These are phyloP conservation scores for Pseudopediastrum boryanum DNA, from an alignment of 139 green algal species.

Conservation along the genomic window DNA sequence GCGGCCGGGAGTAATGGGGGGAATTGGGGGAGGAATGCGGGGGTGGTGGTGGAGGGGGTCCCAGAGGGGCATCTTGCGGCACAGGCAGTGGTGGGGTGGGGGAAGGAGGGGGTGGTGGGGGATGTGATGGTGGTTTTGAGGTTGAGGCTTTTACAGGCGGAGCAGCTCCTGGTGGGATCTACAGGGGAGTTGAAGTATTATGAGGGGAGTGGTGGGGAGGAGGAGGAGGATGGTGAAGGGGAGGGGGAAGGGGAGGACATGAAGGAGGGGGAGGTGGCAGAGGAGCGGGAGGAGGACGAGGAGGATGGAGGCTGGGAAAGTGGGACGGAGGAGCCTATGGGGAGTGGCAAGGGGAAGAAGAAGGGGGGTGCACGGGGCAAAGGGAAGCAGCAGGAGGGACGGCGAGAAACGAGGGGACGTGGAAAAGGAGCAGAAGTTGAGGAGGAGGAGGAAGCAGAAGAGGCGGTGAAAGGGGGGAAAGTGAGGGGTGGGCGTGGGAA, in stretches of 20 bases:
- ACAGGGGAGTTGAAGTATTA: conserved; percentile 11
- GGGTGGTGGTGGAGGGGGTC: neutral
- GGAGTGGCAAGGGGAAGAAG: too few relatives aligned
- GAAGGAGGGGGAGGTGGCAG: neutral
- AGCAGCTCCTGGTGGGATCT: conserved; percentile 10
- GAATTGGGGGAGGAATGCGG: neutral
- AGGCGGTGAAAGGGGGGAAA: too few relatives aligned
- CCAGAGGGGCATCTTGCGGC: conserved; percentile 1
- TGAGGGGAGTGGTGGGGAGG: neutral
- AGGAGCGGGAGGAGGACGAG: neutral
- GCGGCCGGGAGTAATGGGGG: neutral
- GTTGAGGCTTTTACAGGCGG: conserved; percentile 14
- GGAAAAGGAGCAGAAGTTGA: too few relatives aligned
- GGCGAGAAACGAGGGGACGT: too few relatives aligned
- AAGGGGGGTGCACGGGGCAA: too few relatives aligned
- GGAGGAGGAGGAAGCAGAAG: too few relatives aligned
- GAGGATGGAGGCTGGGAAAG: too few relatives aligned
- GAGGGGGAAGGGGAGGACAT: neutral
- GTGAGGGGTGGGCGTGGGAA: too few relatives aligned
- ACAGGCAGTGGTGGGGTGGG: neutral
- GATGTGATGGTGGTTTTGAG: conserved; percentile 12
- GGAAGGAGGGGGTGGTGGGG: neutral
- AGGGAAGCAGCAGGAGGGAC: too few relatives aligned
- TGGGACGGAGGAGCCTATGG: too few relatives aligned
- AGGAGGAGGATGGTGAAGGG: neutral